Base-by-base conservation (phyloP, 2,329 filamentous ascomycete species). In the Botrytis medusae region DNA sequence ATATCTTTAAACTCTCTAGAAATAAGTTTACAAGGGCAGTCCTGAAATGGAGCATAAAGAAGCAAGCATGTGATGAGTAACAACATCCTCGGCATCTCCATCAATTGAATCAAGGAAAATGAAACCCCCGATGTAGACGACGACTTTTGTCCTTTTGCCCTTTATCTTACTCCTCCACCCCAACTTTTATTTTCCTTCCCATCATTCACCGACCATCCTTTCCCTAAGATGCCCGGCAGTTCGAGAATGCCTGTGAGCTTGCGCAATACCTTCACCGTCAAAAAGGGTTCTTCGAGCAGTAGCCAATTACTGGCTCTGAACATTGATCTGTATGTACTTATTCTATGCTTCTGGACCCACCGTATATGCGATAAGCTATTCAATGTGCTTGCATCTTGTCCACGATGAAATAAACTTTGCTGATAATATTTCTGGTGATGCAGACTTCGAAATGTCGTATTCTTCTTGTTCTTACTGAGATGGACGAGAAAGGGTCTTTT, bases 401-500 rank as follows among this genome's bases (percentile, higher is more conserved):
- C 48, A 3, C 10, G 51, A 44, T 69, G 48, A 37, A 10, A 54
- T 40, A 32, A 32, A 22, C 5, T 44, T 57, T 71, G n/a, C 63
- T 51, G 59, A 71, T 34, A 29, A 37, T 59, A 2, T 20, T 37
- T 65, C 16, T 48, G 37, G 34, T 18, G 71, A 22, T n/a, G 60
- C 77, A 95, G 93, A 74, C 80, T 97, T 75, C 93, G 93, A 72
- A 97, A 98, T 81, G 86, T 98, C 74, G 86, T 98, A 79, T 97
- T 98, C 83, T 87, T 95, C 80, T 88, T 97, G 78, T 98, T 98
- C 84, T 82, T 98, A 74, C 85, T 97, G 65, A 92, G 95, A 81
- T 92, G 94, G 86, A 89, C 92, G 46, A 93, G 94, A 77, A 93
- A 92, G 80, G 88, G 89, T 42, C 92, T 93, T 81, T 92, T 94